Evolutionary conservation across 768 basidiomycete genomes (phyloP), one percentile per base, ranked within the genome.

Genomic region (Nidula microcarpa): DNA sequence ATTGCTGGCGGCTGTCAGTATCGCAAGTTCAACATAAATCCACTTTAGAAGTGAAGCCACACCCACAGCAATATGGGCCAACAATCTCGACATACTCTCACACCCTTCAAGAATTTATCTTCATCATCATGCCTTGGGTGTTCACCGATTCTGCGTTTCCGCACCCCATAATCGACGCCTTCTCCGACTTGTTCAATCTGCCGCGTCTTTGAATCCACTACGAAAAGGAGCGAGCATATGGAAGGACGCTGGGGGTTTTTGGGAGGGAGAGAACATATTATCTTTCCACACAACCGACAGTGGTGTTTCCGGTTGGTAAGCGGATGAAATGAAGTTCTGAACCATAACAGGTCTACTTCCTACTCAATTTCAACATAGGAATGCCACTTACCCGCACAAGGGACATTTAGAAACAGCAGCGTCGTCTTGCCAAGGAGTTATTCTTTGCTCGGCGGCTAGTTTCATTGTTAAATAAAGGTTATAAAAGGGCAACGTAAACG

Each of bases 361-460:
- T 5, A 35, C 16, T 11, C 34, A 34, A 17, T n/a, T 39, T 57
- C 41, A 39, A 17, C 34, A 2, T 5, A 13, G 11, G 39, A 5
- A 3, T 13, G 16, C 5, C 39, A 72, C 83, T 66, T 67, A 91
- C 93, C 63, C 67, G 82, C 96, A 99, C 56, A 96, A 72, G 1
- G 92, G 88, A 72, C 96, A 99, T 55, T 85, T 84, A 44, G 79
- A 81, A 1, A 86, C 92, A 3, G 74, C 61, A 1, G 80, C 74
- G 64, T 98, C 96, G 39, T 89, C 85, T 65, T 97, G 85, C 96
- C 96, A 99, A 4, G 93, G 93, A 2, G 97, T 94, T 59, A 99
- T 94, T 43, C 81, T 76, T 68, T 96, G 95, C 68, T 99, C 96
- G 3, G 86, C 87, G 50, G 80, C 87, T 90, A 46, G 23, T 34